Percentiles rank a stretch among this genome's conserved stretches.
Conservation (phyloP, 768 basidiomycete genomes). For the Mrakia blollopis region DNA sequence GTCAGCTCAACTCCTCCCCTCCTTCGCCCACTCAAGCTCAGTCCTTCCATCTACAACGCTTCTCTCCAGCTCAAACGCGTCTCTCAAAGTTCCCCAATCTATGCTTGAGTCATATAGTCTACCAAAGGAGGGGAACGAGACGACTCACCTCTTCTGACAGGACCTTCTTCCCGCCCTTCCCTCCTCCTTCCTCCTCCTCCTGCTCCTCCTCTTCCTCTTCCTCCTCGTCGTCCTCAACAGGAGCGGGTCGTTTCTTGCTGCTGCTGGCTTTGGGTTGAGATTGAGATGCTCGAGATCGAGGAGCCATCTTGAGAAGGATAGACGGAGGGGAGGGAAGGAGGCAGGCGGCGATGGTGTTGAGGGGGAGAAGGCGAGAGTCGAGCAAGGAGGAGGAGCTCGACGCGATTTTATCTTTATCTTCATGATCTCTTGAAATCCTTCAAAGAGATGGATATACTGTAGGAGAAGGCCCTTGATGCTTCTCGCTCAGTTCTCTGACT, state of each 20-base stretch:
- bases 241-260: neutral
- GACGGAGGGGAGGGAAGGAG: neutral
- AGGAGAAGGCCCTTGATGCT: too few relatives aligned
- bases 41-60: neutral
- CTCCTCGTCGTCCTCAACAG: neutral
- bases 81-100: neutral
- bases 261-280: neutral
- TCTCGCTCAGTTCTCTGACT: too few relatives aligned
- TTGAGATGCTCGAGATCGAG: neutral
- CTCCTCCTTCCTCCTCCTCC: neutral
- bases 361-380: too few relatives aligned
- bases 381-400: too few relatives aligned
- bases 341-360: too few relatives aligned
- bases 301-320: neutral
- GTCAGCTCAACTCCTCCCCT: constrained; percentile 1
- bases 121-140: neutral
- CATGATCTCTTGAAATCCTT: too few relatives aligned
- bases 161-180: neutral
- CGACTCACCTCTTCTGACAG: neutral
- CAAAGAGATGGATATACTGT: too few relatives aligned
- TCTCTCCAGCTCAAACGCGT: neutral
- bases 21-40: neutral
- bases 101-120: neutral
- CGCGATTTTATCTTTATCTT: too few relatives aligned
- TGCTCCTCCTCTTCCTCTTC: neutral